Evolutionary conservation across 2,329 filamentous ascomycete genomes (phyloP), one percentile per base, ranked within the genome.

Genomic region (Colletotrichum australisinense): DNA sequence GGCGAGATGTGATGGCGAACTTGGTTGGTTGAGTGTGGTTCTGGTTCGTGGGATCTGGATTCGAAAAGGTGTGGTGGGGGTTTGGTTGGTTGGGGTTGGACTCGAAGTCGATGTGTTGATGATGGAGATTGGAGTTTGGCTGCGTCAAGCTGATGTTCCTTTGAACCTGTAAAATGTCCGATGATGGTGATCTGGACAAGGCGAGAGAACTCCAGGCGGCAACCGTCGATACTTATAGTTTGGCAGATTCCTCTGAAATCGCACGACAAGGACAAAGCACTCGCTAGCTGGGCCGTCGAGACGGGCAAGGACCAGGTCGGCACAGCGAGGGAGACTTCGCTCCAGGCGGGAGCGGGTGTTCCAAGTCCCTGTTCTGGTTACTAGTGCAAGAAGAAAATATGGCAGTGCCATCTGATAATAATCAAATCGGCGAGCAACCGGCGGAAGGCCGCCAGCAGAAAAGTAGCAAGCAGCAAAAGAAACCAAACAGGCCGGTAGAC

Each of bases 341-440:
- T 72, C 70, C 55, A 69, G 42, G 70, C 55, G 70, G 55, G 66
- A 69, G 67, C 66, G 60, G 30, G 55, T 73, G 70, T 65, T 70
- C 70, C 66, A 70, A 64, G 70, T 70, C 70, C 67, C 70, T 70
- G 70, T 59, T 64, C 67, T 65, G 53, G 66, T 58, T 70, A 55
- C 66, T 69, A 64, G 69, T 72, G 69, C 66, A 73, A 73, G 67
- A 73, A 73, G 70, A 73, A 73, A 73, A 49, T 55, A 73, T 65
- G 46, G 67, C 70, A 30, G 66, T 73, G 70, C 60, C 70, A 73
- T 73, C 67, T 73, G 70, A 70, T 73, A 65, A 70, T 69, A 46
- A 52, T 65, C 67, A 42, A 49, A 63, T 55, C 62, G 70, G 70
- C 59, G 66, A 73, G 60, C 60, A 70, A 73, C 60, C 59, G 70